Base-by-base conservation (phyloP, 2,329 filamentous ascomycete genomes). In the Sporothrix mexicana region DNA sequence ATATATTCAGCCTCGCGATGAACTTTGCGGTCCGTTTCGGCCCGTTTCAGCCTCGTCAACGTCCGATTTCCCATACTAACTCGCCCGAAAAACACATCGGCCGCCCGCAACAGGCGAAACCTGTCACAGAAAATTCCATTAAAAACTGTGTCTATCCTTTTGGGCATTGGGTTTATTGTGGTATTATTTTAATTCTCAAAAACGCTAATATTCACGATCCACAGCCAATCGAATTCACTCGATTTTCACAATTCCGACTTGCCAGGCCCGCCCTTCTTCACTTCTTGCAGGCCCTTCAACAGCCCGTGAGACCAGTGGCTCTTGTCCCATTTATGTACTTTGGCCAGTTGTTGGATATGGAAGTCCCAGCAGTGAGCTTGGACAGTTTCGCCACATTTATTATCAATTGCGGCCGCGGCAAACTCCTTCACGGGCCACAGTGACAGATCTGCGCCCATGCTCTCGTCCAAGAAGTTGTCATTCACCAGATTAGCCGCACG, bases 391-490 rank as follows among this genome's bases (percentile, higher is more conserved):
- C 30, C 25, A 13, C 80, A 30, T 78, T 25, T 23, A 8, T n/a
- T 13, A 8, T 51, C 45, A 2, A 25, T 17, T 4, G 13, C 66
- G 9, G 25, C 79, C 10, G 76, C 76, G 20, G 75, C 47, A 25
- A 66, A 66, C 41, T 73, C 45, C 2, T 45, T 45, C 20, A 12
- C 59, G 0, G 88, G 88, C 88, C 88, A 91, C 74, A 88, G 80
- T 0, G 88, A 87, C 20, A 85, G 75, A 30, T 82, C 81, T 2
- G 89, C 89, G 55, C 89, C 89, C 84, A 91, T 89, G 72, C 87
- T 84, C 74, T 86, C 85, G 77, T 92, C 90, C n/a, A 92, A 81
- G 77, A 92, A 92, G 74, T 85, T 90, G 77, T 92, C 90, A 47
- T 87, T 83, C 41, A 91, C 84, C 72, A 92, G 83, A 74, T 88